Evolutionary conservation across 129 eudicot species (phyloP), one percentile per base, ranked within the genome.

Genomic region (Silybum marianum): DNA sequence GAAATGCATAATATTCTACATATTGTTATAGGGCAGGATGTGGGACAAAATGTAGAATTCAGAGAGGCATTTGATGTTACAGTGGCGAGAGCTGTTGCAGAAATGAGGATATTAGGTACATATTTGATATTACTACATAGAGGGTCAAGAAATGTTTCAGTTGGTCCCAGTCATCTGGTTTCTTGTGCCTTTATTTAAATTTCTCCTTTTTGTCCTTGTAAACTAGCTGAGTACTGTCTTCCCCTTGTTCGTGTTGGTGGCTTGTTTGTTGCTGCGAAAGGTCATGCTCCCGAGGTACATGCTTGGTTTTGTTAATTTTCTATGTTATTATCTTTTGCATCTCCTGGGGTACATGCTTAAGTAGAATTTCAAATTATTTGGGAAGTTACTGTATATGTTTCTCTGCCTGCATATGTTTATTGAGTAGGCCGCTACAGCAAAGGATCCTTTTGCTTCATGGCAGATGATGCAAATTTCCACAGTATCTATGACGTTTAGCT

Each of bases 31-130:
- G 92, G 90, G 81, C 97, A 95, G 99, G 87, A 83, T 62, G 75
- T 89, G 60, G 99, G 99, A 78, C 98, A 91, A 71, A 75, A 84
- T 42, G 38, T 68, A 74, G 95, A 70, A 80, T 95, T 85, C 81
- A 85, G 99, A 86, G 99, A 93, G 90, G 80, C 69, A 25, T 95
- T 88, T 89, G 99, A 95, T 86, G 91, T 95, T 42, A 90, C 99
- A 16, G 93, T 92, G 65, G 99, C 99, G 1, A 85, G 99, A 88
- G 99, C 99, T 34, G 99, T 95, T 84, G 97, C 98, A 71, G 99
- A 95, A 82, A 85, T 92, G 93, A 90, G 99, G 88, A 79, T 92
- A 80, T 78, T 95, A 86, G 98, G 98, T 92, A 84, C 68, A 69
- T 51, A 67, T 28, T 14, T n/a, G n/a, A n/a, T n/a, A 32, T 44